Evolutionary conservation across 2,329 filamentous ascomycete genomes (phyloP).

Genomic region (Xylariomycetidae sp.): DNA sequence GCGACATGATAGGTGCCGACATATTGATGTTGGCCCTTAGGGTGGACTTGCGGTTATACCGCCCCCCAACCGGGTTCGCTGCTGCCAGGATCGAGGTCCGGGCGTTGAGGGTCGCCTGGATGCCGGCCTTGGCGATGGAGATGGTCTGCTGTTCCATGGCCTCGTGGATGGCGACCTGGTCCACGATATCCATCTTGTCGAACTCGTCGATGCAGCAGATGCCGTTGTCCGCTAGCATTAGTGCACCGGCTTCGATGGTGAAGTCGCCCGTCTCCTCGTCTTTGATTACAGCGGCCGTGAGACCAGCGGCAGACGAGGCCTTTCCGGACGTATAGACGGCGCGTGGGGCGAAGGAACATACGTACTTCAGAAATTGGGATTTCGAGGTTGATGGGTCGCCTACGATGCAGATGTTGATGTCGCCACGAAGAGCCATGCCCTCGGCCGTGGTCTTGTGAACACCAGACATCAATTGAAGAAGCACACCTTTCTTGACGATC

Average conservation of each 20-base stretch:
- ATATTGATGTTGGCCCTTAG: constrained; percentile 96
- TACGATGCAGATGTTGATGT: constrained; percentile 98
- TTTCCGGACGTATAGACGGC: constrained; percentile 98
- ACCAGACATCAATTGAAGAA: constrained; percentile 94
- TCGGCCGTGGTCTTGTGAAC: constrained; percentile 88
- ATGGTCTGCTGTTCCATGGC: constrained; percentile 99
- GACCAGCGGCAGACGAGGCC: constrained; percentile 92
- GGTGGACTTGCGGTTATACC: constrained; percentile 96
- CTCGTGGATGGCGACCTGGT: constrained; percentile 99
- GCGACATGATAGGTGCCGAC: constrained; percentile 97
- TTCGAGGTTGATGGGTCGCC: constrained; percentile 96
- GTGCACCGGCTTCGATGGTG: constrained; percentile 94
- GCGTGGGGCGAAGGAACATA: constrained; percentile 92
- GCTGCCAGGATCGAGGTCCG: constrained; percentile 93
- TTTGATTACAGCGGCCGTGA: constrained; percentile 94
- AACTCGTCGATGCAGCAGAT: constrained; percentile 99
- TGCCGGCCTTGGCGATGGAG: constrained; percentile 96
- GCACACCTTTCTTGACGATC: constrained; percentile 93
- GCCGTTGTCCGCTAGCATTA: constrained; percentile 96
- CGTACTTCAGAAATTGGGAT: constrained; percentile 96
- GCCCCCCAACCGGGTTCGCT: constrained; percentile 89
- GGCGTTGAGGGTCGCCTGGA: constrained; percentile 95
- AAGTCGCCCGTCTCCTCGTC: constrained; percentile 98
- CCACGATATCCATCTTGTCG: constrained; percentile 97
- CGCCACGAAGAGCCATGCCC: constrained; percentile 91